These are phyloP conservation scores for Dictyostelium intermedium DNA, from an alignment of 78 protist species.

Conservation along the genomic window DNA sequence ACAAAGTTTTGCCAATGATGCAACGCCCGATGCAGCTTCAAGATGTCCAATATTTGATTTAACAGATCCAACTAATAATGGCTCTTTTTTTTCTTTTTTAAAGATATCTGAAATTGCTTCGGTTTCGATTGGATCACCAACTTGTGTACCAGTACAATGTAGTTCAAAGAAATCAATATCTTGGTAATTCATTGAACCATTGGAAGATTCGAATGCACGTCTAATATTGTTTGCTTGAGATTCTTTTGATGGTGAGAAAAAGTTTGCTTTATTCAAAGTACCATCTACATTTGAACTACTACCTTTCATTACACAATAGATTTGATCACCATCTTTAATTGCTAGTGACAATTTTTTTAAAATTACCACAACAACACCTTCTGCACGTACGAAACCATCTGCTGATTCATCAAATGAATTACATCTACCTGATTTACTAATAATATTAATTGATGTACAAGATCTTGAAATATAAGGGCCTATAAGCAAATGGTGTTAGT, in stretches of 20 bases:
- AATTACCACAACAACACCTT: conserved; percentile 82
- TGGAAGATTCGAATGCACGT: conserved; percentile 9
- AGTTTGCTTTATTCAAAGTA: conserved; percentile 41
- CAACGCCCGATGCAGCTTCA: conserved; percentile 63
- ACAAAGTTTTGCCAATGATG: conserved; percentile 77
- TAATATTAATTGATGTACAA: conserved; percentile 18
- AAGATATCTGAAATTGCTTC: conserved; percentile 30
- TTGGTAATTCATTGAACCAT: not conserved
- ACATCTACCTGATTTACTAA: conserved; percentile 71
- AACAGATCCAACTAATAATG: conserved; percentile 75
- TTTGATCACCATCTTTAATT: conserved; percentile 11
- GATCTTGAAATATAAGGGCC: not conserved
- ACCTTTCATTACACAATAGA: conserved; percentile 66
- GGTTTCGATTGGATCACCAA: conserved; percentile 70
- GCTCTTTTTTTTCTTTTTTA: not conserved
- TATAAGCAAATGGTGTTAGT: not conserved
- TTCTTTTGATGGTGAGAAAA: not conserved
- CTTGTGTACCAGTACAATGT: conserved; percentile 92
- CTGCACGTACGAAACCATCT: conserved; percentile 91
- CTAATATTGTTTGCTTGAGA: conserved; percentile 29
- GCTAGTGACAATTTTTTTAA: conserved; percentile 39
- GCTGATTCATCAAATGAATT: conserved; percentile 85
- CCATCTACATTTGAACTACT: conserved; percentile 82
- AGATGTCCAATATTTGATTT: conserved; percentile 86
- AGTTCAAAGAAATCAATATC: conserved; percentile 82